phyloP scores from a whole-genome alignment of 176 grass and related monocot genomes.

The Oryza officinalis region DNA sequence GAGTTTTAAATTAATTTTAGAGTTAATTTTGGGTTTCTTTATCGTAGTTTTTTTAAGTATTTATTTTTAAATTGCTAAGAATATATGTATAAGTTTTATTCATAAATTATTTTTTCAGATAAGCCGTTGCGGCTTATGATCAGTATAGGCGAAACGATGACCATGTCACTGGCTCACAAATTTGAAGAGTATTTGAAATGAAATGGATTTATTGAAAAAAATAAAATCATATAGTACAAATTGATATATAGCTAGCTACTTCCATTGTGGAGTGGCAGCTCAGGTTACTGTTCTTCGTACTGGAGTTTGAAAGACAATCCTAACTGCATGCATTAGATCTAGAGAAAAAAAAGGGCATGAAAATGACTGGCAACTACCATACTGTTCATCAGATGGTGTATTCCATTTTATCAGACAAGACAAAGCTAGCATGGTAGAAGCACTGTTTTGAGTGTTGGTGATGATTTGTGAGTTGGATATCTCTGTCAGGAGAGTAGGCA shows the following conservation, averaged over 20 bases:
- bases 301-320: not conserved
- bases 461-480: slow-evolving; percentile 20
- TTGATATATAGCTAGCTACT: not conserved
- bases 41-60: no score
- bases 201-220: not conserved
- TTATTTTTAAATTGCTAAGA: no score
- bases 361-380: slow-evolving; percentile 22
- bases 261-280: not conserved
- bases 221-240: not conserved
- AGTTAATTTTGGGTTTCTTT: no score
- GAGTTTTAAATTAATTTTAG: no score
- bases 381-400: not conserved
- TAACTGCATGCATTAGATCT: not conserved
- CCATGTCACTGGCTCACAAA: not conserved
- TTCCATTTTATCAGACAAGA: slow-evolving; percentile 19
- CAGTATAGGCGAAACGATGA: no score
- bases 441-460: no score
- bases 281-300: not conserved
- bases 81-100: no score
- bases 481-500: slow-evolving; percentile 19
- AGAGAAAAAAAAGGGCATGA: slow-evolving; percentile 20
- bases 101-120: no score
- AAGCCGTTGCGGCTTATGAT: no score
- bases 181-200: not conserved
- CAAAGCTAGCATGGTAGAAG: not conserved